Conservation (phyloP, 768 basidiomycete species). For the Lactifluus hygrophoroides region DNA sequence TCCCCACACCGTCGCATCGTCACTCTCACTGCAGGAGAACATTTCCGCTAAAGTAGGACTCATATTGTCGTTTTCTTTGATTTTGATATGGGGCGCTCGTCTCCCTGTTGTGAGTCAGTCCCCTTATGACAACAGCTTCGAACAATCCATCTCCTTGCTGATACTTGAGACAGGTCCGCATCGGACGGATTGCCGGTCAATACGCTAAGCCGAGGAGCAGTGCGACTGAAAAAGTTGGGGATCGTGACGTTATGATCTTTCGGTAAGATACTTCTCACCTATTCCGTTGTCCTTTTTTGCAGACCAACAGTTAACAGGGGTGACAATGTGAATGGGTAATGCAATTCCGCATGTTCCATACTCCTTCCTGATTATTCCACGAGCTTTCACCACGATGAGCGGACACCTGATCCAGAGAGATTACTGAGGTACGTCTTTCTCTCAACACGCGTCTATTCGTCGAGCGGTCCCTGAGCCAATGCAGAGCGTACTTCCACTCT, state of each 20-base stretch:
- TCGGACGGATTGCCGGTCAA: conserved; percentile 92
- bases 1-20: background rate
- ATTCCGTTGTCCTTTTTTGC: background rate
- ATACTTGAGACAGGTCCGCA: conserved; percentile 45
- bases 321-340: conserved; percentile 91
- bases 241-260: conserved; percentile 76
- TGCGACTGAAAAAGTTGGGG: conserved; percentile 66
- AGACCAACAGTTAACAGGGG: conserved; percentile 46
- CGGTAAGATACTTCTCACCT: conserved; percentile 35
- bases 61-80: conserved; percentile 90
- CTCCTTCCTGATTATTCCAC: background rate
- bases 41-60: conserved; percentile 84
- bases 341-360: background rate
- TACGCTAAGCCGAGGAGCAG: conserved; percentile 93
- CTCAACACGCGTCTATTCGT: background rate
- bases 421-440: conserved; percentile 52
- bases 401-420: conserved; percentile 85
- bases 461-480: background rate
- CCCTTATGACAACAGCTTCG: background rate
- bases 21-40: conserved; percentile 49
- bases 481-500: conserved; percentile 93
- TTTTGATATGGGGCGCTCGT: conserved; percentile 89
- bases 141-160: conserved; percentile 2
- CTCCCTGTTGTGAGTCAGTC: conserved; percentile 74
- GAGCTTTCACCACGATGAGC: conserved; percentile 65